Conservation (phyloP, 331 rosid species). For the Spiraea crenata region DNA sequence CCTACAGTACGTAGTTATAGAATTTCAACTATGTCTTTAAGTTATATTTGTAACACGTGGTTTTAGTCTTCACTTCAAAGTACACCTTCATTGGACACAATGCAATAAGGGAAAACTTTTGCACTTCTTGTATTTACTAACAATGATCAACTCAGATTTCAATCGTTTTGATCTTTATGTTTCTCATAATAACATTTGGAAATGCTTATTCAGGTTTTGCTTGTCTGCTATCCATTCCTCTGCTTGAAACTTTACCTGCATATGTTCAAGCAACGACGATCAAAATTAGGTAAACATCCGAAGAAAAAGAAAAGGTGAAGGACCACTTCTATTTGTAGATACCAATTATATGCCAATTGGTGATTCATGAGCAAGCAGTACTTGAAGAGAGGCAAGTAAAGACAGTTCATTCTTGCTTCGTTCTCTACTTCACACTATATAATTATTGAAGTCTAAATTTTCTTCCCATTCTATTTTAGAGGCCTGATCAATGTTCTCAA, state of each 20-base stretch:
- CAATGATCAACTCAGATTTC: not conserved
- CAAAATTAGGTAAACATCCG: constrained; percentile 58
- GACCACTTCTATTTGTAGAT: constrained; percentile 5
- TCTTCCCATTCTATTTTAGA: constrained; percentile 8
- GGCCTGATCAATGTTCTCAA: not conserved
- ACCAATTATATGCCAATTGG: not conserved
- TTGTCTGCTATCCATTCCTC: constrained; percentile 61
- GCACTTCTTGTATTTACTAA: not conserved
- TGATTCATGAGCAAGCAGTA: not conserved
- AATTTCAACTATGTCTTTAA: no score
- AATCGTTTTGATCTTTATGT: not conserved
- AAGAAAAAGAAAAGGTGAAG: constrained; percentile 49
- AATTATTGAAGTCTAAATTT: not conserved
- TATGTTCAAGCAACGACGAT: constrained; percentile 74
- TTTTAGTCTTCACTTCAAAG: not conserved
- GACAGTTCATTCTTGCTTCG: not conserved
- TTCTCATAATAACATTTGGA: not conserved
- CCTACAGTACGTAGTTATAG: no score
- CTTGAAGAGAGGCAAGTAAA: constrained; percentile 4
- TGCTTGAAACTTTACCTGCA: constrained; percentile 82
- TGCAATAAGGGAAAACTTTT: not conserved
- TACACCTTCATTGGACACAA: not conserved
- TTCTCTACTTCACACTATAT: not conserved
- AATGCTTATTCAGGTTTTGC: constrained; percentile 52
- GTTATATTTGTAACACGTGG: not conserved